These are phyloP conservation scores for Paraphoma chrysanthemicola DNA, from an alignment of 2,329 filamentous ascomycete species.

Conservation along the genomic window DNA sequence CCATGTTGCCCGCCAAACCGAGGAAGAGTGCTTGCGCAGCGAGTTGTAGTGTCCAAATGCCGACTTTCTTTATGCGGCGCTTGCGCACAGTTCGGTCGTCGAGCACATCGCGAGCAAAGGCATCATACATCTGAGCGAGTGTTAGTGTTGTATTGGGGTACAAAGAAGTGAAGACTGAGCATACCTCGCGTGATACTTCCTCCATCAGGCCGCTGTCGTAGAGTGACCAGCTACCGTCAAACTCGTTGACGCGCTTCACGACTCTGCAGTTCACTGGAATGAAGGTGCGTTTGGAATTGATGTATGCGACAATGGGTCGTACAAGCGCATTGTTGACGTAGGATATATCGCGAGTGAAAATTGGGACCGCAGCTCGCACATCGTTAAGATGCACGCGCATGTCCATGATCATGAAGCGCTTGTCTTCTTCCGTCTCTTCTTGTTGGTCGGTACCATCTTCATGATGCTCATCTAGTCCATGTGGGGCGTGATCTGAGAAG, in stretches of 20 bases:
- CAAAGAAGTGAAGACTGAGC: not conserved
- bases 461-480: conserved; percentile 35
- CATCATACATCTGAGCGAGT: conserved; percentile 76
- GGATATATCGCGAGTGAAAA: conserved; percentile 89
- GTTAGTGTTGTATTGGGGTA: not conserved
- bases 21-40: conserved; percentile 94
- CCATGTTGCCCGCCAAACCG: conserved; percentile 85
- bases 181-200: conserved; percentile 82
- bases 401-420: conserved; percentile 89
- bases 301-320: conserved; percentile 95
- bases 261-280: conserved; percentile 95
- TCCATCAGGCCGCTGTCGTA: conserved; percentile 95
- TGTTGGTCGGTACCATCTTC: conserved; percentile 20
- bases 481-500: conserved; percentile 43
- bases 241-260: conserved; percentile 86
- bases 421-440: conserved; percentile 58
- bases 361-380: conserved; percentile 87
- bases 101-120: conserved; percentile 89
- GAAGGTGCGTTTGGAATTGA: conserved; percentile 93
- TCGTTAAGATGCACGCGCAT: conserved; percentile 94
- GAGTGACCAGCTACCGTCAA: conserved; percentile 93
- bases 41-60: conserved; percentile 92
- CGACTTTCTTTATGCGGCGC: conserved; percentile 90
- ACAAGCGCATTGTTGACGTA: conserved; percentile 97
- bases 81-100: conserved; percentile 88